Evolutionary conservation across 139 green algal species (phyloP).

Genomic region (Coelastrella sp.): DNA sequence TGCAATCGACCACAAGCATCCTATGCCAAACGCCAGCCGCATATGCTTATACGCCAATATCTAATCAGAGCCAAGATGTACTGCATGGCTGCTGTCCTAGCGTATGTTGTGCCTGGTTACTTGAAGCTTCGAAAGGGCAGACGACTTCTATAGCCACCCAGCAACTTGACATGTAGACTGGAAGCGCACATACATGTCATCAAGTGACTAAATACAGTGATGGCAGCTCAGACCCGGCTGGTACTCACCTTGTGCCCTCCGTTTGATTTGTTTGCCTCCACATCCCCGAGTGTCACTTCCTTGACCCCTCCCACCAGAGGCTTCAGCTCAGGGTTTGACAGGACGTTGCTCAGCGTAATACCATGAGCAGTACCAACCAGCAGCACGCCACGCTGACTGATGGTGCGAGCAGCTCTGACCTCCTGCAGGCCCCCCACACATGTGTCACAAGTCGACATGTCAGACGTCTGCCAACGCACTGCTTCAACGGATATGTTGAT

Average conservation of each 20-base stretch:
- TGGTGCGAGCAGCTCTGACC: conserved; percentile 85
- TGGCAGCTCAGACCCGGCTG: too few species aligned
- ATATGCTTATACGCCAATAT: neutral
- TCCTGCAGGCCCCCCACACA: conserved; percentile 42
- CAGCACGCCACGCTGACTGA: conserved; percentile 91
- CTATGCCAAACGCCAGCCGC: neutral
- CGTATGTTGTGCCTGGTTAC: too few species aligned
- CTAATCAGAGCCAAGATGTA: neutral
- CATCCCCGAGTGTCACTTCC: conserved; percentile 74
- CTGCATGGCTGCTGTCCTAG: too few species aligned
- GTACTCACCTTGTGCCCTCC: conserved; percentile 31
- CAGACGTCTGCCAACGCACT: too few species aligned
- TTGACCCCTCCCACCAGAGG: conserved; percentile 86
- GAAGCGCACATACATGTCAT: neutral
- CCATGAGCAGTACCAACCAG: conserved; percentile 95
- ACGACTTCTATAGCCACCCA: too few species aligned
- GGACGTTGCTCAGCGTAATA: conserved; percentile 37
- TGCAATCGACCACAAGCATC: neutral
- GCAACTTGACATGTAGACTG: neutral
- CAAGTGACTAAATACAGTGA: neutral
- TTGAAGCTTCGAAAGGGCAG: too few species aligned
- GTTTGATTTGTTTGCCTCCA: neutral
- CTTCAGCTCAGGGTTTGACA: conserved; percentile 86
- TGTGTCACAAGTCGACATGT: too few species aligned
- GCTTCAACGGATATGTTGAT: too few species aligned